Conservation (phyloP, 176 grass and related monocot species). For the Hyparrhenia diplandra region DNA sequence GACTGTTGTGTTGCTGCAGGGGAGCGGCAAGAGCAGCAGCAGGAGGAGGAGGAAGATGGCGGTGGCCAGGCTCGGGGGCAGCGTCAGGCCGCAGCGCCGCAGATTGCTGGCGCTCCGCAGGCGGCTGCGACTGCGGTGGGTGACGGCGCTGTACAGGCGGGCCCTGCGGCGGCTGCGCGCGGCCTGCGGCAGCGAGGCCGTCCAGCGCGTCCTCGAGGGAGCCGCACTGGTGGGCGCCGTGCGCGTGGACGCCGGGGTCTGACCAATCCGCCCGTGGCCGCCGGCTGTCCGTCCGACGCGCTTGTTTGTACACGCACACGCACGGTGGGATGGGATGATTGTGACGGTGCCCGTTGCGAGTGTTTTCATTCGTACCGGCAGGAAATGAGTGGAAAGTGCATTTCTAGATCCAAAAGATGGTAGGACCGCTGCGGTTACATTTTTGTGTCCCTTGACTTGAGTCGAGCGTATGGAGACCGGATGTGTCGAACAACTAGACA, state of each 20-base stretch:
- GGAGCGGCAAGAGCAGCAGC: background rate
- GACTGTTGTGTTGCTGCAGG: background rate
- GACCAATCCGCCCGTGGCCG: background rate
- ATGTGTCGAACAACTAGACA: too few relatives aligned
- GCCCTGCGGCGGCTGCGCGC: constrained; percentile 27
- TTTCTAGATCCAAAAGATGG: background rate
- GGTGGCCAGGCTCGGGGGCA: constrained; percentile 23
- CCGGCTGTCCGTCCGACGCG: background rate
- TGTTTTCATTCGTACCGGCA: background rate
- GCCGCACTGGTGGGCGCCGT: constrained; percentile 21
- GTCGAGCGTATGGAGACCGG: too few relatives aligned
- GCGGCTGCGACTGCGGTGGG: constrained; percentile 18
- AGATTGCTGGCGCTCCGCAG: background rate
- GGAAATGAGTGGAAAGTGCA: background rate
- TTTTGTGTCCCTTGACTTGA: background rate
- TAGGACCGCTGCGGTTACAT: background rate
- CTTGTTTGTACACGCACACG: too few relatives aligned
- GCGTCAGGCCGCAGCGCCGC: background rate
- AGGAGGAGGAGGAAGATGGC: constrained; percentile 30
- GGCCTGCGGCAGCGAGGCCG: constrained; percentile 1
- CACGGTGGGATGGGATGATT: background rate
- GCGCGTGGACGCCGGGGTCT: constrained; percentile 16
- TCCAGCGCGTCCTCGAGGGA: constrained; percentile 24
- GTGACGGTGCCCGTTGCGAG: background rate
- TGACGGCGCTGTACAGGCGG: constrained; percentile 30